Conservation (phyloP, 768 basidiomycete genomes). For the Tremella fuciformis region DNA sequence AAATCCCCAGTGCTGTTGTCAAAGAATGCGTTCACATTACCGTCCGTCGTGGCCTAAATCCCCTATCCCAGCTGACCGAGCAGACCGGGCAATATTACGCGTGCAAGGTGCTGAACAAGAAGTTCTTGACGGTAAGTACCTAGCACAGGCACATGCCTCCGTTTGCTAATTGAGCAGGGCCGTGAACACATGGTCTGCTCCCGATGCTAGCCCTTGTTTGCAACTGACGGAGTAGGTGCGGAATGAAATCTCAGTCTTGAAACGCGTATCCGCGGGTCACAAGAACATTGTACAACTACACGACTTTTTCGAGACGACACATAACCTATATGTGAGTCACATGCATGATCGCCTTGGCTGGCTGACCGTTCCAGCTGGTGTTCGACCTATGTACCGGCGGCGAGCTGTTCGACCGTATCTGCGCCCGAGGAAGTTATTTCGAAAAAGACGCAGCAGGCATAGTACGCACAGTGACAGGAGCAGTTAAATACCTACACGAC, state of each 20-base stretch:
- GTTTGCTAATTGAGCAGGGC: conserved; percentile 59
- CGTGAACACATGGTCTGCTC: conserved; percentile 87
- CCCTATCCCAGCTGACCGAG: conserved; percentile 9
- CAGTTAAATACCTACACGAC: conserved; percentile 88
- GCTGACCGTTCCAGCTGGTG: conserved; percentile 62
- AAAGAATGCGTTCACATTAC: conserved; percentile 83
- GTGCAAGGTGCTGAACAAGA: conserved; percentile 99
- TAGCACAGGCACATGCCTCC: not conserved
- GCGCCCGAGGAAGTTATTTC: conserved; percentile 93
- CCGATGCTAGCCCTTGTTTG: not conserved
- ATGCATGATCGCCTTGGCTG: not conserved
- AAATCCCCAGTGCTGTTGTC: conserved; percentile 47
- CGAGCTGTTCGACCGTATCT: conserved; percentile 98
- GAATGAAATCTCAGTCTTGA: conserved; percentile 94
- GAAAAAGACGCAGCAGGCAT: conserved; percentile 89
- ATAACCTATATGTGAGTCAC: conserved; percentile 62
- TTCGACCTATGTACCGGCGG: conserved; percentile 97
- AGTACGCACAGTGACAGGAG: conserved; percentile 76
- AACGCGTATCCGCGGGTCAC: conserved; percentile 86
- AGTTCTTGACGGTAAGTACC: conserved; percentile 50
- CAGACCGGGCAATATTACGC: conserved; percentile 89
- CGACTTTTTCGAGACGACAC: conserved; percentile 95
- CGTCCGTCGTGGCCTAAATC: conserved; percentile 16
- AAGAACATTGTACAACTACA: conserved; percentile 86
- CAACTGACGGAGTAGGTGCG: conserved; percentile 63